Base-by-base conservation (phyloP, 495 filamentous ascomycete genomes). In the Aspergillus asperescens region DNA sequence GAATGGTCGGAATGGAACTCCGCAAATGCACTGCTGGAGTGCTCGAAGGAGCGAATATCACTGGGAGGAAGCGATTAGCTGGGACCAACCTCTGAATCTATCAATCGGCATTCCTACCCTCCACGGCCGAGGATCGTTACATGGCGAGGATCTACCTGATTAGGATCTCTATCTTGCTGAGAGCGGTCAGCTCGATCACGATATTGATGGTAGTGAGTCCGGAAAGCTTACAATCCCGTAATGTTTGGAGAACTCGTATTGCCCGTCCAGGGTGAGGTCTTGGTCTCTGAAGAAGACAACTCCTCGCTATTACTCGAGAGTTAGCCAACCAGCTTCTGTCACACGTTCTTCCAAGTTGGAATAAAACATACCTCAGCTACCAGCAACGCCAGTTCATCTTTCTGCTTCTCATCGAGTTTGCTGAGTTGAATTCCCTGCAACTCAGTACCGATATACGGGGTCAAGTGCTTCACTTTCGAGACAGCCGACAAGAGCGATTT, bases 211-310 rank as follows among this genome's bases (percentile, higher is more conserved):
- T 6, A 4, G 7, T 24, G 7, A 35, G 12, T 7, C 7, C 10
- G 7, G 20, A 24, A 23, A 12, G 12, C 22, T 3, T 46, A 41
- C 48, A 41, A 50, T 41, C 18, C 63, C 63, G 25, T 41, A 66
- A 50, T 66, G 51, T 18, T 54, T 51, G 5, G 53, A 54, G 10
- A 63, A 58, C n/a, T 54, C 58, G 44, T 60, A 48, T 48, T 66
- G 63, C 34, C 59, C 53, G 7, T 66, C 56, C 1, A 58, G 43
- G 12, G 57, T 58, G 32, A 72, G 63, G 46, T 74, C 67, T 57
- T 77, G 74, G 47, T 71, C 65, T 20, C 71, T 55, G 56, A 77
- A 73, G 18, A 77, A 72, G 12, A 77, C 59, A 12, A 73, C 67
- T 7, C 67, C 67, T 16, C 74, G 60, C 49, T 49, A 38, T 19